These are phyloP conservation scores for Spathaspora girioi DNA, from an alignment of 805 yeast species.

Conservation along the genomic window DNA sequence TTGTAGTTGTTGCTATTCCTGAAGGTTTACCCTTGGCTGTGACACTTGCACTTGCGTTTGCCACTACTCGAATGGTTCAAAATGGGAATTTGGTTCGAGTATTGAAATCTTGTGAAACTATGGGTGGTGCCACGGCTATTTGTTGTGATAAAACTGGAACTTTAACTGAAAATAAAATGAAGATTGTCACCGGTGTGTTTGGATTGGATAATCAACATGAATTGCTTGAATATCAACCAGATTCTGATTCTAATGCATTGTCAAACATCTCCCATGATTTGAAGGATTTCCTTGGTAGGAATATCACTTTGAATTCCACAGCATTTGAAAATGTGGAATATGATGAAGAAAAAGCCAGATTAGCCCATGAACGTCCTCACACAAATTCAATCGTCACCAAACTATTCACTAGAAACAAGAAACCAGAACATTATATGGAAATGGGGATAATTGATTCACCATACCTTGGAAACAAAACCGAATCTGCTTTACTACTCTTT, in stretches of 20 bases:
- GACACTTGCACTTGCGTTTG: constrained; percentile 93
- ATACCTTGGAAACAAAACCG: constrained; percentile 91
- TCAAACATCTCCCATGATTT: constrained; percentile 15
- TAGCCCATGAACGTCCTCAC: constrained; percentile 26
- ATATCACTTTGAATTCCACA: constrained; percentile 77
- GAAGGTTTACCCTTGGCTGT: constrained; percentile 98
- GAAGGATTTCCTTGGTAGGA: constrained; percentile 36
- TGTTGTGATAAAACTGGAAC: constrained; percentile 99
- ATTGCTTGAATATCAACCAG: constrained; percentile 40
- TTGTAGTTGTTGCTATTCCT: constrained; percentile 98
- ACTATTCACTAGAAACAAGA: constrained; percentile 14
- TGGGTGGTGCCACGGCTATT: constrained; percentile 97
- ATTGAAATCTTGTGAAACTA: constrained; percentile 90
- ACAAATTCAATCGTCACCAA: constrained; percentile 24
- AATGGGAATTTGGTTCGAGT: constrained; percentile 96
- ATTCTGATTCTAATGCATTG: too few relatives aligned
- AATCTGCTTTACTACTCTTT: constrained; percentile 75
- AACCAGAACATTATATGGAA: constrained; percentile 11
- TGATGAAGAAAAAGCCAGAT: constrained; percentile 26
- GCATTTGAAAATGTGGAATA: constrained; percentile 74
- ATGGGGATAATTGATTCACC: constrained; percentile 43
- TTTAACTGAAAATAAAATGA: constrained; percentile 89
- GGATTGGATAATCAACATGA: constrained; percentile 36
- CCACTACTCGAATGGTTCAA: constrained; percentile 96
- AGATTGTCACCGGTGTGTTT: constrained; percentile 73